These are phyloP conservation scores for Trypanosoma lewisi DNA, from an alignment of 208 protist species.

Conservation along the genomic window DNA sequence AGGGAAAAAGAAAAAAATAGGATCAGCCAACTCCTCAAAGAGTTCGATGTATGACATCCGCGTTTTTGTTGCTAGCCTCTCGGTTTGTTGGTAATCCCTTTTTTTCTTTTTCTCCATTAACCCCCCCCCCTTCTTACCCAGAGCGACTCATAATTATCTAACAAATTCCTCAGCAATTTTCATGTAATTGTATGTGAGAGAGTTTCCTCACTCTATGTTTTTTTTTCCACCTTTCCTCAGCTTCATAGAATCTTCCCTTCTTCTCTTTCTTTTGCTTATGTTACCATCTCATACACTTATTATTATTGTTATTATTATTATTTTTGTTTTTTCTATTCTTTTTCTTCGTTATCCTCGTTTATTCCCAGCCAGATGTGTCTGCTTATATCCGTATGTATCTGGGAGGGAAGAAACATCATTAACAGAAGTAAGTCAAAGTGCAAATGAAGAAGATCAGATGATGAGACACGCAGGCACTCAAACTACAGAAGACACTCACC, in stretches of 20 bases:
- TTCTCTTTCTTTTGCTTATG: background rate
- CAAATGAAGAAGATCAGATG: background rate
- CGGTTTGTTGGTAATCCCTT: too few species aligned
- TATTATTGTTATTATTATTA: slow-evolving; percentile 14
- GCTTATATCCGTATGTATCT: background rate
- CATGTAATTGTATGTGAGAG: too few species aligned
- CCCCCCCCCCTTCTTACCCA: too few species aligned
- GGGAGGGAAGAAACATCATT: too few species aligned
- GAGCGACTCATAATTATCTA: too few species aligned
- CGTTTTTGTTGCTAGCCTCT: too few species aligned
- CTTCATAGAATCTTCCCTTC: background rate
- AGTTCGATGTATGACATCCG: too few species aligned
- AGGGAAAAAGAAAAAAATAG: background rate
- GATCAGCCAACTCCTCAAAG: too few species aligned
- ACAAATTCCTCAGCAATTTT: too few species aligned
- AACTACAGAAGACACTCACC: slow-evolving; percentile 11
- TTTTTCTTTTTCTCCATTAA: too few species aligned
- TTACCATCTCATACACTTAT: background rate
- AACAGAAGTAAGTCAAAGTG: background rate
- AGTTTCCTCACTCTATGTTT: too few species aligned
- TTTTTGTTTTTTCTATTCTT: slow-evolving; percentile 9
- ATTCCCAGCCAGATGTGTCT: background rate
- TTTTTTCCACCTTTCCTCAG: too few species aligned
- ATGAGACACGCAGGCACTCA: background rate
- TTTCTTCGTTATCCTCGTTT: background rate